A percentile compares a stretch with the other conserved stretches of the same genome.
Conservation (phyloP, 192 early-diverging fungal species). For the Coemansia sp. region DNA sequence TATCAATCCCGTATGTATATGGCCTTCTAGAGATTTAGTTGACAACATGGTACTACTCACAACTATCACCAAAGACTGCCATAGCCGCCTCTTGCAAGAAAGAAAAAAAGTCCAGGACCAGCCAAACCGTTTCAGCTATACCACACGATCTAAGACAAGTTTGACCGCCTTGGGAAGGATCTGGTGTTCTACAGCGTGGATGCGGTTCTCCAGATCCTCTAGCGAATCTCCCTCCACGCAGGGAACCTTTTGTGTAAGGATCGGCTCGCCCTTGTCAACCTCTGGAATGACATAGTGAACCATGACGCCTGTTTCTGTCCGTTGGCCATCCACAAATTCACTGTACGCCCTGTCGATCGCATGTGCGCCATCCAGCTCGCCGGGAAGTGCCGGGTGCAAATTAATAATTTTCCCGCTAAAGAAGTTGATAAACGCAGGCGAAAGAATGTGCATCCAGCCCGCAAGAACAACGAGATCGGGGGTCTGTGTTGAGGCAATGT, state of each 20-base stretch:
- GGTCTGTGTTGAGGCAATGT: slow-evolving; percentile 57
- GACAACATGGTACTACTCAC: background rate
- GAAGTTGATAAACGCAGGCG: slow-evolving; percentile 73
- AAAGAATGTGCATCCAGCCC: slow-evolving; percentile 99
- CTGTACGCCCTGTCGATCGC: slow-evolving; percentile 93
- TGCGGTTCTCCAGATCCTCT: slow-evolving; percentile 80
- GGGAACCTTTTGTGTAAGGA: slow-evolving; percentile 74
- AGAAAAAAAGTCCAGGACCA: background rate
- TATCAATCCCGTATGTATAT: too few relatives aligned
- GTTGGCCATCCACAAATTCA: slow-evolving; percentile 77
- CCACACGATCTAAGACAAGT: slow-evolving; percentile 17
- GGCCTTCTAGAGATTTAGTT: background rate
- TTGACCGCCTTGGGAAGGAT: slow-evolving; percentile 78
- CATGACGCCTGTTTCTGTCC: slow-evolving; percentile 78
- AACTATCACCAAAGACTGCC: background rate
- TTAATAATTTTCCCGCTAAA: slow-evolving; percentile 84
- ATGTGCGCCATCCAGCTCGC: slow-evolving; percentile 94
- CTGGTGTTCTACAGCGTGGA: slow-evolving; percentile 87
- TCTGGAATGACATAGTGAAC: slow-evolving; percentile 95
- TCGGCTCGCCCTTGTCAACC: slow-evolving; percentile 92
- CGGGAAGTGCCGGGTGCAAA: slow-evolving; percentile 95
- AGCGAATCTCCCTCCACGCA: slow-evolving; percentile 77
- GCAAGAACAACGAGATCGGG: slow-evolving; percentile 91
- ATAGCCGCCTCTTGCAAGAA: background rate
- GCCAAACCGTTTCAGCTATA: background rate